phyloP scores from a whole-genome alignment of 306 rosid species.

The Vigna unguiculata region DNA sequence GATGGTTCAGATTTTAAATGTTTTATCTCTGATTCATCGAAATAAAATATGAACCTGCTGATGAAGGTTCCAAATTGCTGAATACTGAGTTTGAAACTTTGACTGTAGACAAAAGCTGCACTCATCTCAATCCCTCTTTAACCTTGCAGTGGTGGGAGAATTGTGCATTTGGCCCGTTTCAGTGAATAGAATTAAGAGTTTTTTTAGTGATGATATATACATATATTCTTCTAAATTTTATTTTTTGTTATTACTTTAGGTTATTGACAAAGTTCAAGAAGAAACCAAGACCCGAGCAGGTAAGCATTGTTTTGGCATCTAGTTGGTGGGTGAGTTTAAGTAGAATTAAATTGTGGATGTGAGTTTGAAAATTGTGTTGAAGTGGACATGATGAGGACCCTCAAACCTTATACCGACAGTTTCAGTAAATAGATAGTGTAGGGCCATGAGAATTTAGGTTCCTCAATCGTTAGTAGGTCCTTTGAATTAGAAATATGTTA shows the following conservation, averaged over 20 bases:
- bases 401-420: not conserved
- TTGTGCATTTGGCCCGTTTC: conserved; percentile 21
- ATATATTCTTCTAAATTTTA: conserved; percentile 41
- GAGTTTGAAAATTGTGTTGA: conserved; percentile 1
- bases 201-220: not conserved
- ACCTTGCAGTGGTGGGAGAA: not conserved
- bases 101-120: not conserved
- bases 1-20: not conserved
- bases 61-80: not conserved
- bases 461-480: not conserved
- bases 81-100: not conserved
- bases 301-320: conserved; percentile 44
- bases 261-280: conserved; percentile 97
- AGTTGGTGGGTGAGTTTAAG: not conserved
- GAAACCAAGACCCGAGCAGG: conserved; percentile 96
- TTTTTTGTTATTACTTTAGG: conserved; percentile 54
- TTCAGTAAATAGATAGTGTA: not conserved
- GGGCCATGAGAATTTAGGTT: not conserved
- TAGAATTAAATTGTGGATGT: not conserved
- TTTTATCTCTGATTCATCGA: not conserved
- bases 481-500: not conserved
- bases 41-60: not conserved
- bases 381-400: not conserved
- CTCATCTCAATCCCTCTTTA: not conserved
- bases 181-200: conserved; percentile 10